phyloP scores from a whole-genome alignment of 2,329 filamentous ascomycete species.

The Graphilbum sp. region DNA sequence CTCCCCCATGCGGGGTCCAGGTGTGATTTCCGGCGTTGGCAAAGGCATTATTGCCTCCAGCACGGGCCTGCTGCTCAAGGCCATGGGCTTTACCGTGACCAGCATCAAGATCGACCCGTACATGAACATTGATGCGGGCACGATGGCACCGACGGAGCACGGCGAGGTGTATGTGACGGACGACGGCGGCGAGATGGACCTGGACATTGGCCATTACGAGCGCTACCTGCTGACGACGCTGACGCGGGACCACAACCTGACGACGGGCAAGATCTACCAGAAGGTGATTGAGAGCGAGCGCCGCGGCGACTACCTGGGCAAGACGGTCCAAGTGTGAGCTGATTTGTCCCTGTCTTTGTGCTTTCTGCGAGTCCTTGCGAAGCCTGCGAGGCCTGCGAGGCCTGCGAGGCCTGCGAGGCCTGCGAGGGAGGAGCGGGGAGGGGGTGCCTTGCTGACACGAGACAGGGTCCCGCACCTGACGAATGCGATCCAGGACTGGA shows the following conservation, averaged over 20 bases:
- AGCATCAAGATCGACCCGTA: conserved; percentile 34
- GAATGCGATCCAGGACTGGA: conserved; percentile 83
- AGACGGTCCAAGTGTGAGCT: conserved; percentile 59
- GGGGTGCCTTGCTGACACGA: no score
- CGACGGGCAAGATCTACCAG: conserved; percentile 90
- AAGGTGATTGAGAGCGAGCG: conserved; percentile 61
- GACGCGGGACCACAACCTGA: conserved; percentile 85
- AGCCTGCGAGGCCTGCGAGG: no score
- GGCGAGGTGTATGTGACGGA: conserved; percentile 82
- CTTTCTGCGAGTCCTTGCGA: conserved; percentile 5
- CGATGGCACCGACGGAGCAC: conserved; percentile 34
- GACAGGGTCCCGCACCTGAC: conserved; percentile 67
- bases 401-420: no score
- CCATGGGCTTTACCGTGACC: conserved; percentile 57
- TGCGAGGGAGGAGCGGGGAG: no score
- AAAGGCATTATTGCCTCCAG: conserved; percentile 12
- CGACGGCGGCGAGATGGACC: conserved; percentile 54
- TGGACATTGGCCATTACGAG: conserved; percentile 43
- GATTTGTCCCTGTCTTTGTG: conserved; percentile 2
- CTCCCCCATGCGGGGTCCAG: no score
- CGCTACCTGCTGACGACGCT: conserved; percentile 67
- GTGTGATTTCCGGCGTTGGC: conserved; percentile 12
- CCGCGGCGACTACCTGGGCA: conserved; percentile 63
- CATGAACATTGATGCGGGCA: conserved; percentile 21
- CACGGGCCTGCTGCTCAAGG: conserved; percentile 57